Evolutionary conservation across 495 filamentous ascomycete genomes (phyloP), one percentile per base, ranked within the genome.

Genomic region (Astrothelium macrocarpum): DNA sequence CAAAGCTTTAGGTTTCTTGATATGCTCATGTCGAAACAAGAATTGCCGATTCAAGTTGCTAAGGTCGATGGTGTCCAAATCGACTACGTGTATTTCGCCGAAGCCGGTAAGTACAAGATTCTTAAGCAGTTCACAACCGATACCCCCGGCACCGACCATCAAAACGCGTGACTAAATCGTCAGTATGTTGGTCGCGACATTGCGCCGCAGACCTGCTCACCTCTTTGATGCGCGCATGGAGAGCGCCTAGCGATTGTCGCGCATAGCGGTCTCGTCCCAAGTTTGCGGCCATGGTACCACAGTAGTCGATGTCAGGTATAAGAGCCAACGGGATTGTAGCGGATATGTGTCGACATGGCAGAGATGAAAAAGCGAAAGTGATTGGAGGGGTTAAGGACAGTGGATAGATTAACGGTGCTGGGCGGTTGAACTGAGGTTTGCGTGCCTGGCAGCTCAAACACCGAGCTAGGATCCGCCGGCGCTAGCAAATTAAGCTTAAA

Each of bases 41-140:
- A 99, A 99, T 72, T 99, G 94, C 20, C 94, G 90, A 70, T 99
- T 99, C 58, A 99, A 81, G 70, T 99, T 99, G 78, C 90, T 95
- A 4, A 99, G 79, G 69, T 99, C 94, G 73, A 99, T 97, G 0
- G 94, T 99, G 72, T 99, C 94, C 34, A 99, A 86, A 73, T 99
- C 94, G 66, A 99, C 90, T 59, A 99, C 86, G 74, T 97, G 91
- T 56, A 97, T 85, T 77, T 96, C 90, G 56, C 91, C 91, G 69
- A 97, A 97, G 67, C 95, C 95, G 59, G 87, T 89, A 28, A 95
- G 84, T 61, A 92, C 90, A 62, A 99, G 86, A 76, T 97, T 95
- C 80, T 99, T 99, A 63, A 99, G 81, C 4, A 99, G 84, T 75
- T 99, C 94, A 76, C 94, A 99, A 63, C 94, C 94, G 72, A 99